Conservation (phyloP, 2,329 filamentous ascomycete genomes). For the Paecilomyces formosus region DNA sequence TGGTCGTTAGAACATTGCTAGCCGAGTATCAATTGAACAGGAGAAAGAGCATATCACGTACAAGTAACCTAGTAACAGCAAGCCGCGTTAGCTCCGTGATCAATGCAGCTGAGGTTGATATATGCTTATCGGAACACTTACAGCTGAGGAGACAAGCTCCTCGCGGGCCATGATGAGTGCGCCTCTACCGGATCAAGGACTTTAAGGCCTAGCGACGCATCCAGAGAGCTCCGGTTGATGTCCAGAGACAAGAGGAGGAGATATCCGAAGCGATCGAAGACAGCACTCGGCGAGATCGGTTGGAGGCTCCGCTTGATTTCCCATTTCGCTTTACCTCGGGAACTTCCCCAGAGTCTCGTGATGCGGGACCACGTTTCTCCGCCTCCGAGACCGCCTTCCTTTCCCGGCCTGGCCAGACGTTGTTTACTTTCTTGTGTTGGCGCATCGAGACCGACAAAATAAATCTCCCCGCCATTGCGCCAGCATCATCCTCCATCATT, state of each 20-base stretch:
- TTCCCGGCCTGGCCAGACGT: constrained; percentile 14
- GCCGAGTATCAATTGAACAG: neutral
- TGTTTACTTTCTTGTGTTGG: constrained; percentile 25
- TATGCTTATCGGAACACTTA: constrained; percentile 34
- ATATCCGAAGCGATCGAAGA: constrained; percentile 5
- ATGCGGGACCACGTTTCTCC: neutral
- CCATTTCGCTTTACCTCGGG: constrained; percentile 22
- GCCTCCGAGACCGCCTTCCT: constrained; percentile 21
- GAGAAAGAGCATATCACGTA: constrained; percentile 25
- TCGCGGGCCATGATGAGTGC: constrained; percentile 74
- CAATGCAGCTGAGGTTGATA: constrained; percentile 15
- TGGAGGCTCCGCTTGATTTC: neutral
- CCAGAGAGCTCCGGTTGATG: neutral
- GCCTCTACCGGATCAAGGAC: constrained; percentile 5
- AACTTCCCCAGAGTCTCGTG: constrained; percentile 24
- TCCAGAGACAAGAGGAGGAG: constrained; percentile 6
- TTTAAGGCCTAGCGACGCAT: neutral
- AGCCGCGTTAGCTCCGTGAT: constrained; percentile 18
- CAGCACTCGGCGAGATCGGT: constrained; percentile 13
- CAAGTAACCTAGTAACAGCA: constrained; percentile 40
- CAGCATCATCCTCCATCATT: neutral
- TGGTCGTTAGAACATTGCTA: neutral
- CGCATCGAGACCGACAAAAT: neutral
- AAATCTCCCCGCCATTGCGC: constrained; percentile 6
- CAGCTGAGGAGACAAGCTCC: constrained; percentile 80